Base-by-base conservation (phyloP, 108 stramenopile genomes). In the Cyclotella kingstonii region DNA sequence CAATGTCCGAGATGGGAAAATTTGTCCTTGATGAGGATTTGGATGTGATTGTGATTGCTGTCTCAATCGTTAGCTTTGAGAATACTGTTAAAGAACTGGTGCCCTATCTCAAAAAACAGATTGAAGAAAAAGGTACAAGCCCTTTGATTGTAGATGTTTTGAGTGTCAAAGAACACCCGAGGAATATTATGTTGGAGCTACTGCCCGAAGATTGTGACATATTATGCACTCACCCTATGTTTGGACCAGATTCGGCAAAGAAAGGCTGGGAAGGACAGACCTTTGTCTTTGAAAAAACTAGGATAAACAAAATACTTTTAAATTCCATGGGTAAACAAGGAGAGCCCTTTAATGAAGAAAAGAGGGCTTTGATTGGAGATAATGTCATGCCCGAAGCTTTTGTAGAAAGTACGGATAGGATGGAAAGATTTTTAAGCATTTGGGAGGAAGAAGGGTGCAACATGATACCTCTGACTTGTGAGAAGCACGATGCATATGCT, bases 221-320 rank as follows among this genome's bases (percentile, higher is more conserved):
- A 21, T 64, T 98, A 15, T 96, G 96, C 64, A 96, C 98, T 8
- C 98, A 99, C 82, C 98, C 98, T n/a, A 99, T 99, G 98, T 99
- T 99, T 82, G 98, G 98, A 12, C 60, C 60, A 2, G 60, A 62
- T 49, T 62, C 60, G 1, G 60, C 60, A 1, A 62, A 62, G 59
- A 54, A 91, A 61, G 83, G 89, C 25, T 99, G 98, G 98, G 81
- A 81, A n/a, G 86, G 86, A 19, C 77, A 97, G 36, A 95, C 89
- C 42, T 96, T 96, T 78, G 93, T 99, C 48, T 99, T 95, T 73
- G 98, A 99, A 65, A 81, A 80, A 38, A 93, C 91, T 14, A 79
- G 96, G 8, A 88, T 94, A 34, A 80, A 82, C 35, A 66, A 68
- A 34, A 70, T 88, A 17, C 39, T 79, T 12, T 45, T 74, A 10